phyloP scores from a whole-genome alignment of 2,329 filamentous ascomycete genomes.

The Xylariaceae sp. region DNA sequence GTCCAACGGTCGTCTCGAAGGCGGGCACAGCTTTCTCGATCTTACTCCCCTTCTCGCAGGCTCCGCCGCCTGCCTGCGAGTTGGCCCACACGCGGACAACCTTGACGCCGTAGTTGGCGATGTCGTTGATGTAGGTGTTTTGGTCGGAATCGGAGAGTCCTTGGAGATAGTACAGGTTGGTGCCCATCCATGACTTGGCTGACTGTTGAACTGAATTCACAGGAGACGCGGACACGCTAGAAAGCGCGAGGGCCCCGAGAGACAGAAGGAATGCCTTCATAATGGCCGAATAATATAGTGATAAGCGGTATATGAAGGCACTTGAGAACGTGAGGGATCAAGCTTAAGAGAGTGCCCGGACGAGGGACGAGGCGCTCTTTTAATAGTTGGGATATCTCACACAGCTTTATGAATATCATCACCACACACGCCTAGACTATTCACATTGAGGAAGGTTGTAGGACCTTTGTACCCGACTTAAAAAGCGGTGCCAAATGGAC shows the following conservation, averaged over 20 bases:
- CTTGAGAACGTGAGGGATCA: no score
- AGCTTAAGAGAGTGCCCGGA: no score
- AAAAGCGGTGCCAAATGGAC: no score
- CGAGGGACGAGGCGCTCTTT: no score
- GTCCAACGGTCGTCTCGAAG: slow-evolving; percentile 36
- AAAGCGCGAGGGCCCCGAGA: neutral
- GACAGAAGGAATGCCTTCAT: neutral
- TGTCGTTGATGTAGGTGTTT: slow-evolving; percentile 34
- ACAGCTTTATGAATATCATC: no score
- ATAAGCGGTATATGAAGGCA: no score
- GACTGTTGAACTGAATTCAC: neutral
- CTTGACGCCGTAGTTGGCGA: slow-evolving; percentile 38
- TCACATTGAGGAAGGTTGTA: no score
- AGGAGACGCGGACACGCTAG: neutral
- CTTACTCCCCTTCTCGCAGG: slow-evolving; percentile 40
- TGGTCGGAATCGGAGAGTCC: slow-evolving; percentile 37
- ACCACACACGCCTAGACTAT: no score
- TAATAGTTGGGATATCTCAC: no score
- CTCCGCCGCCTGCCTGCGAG: slow-evolving; percentile 20
- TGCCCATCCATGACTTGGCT: slow-evolving; percentile 35
- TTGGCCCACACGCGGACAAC: slow-evolving; percentile 42
- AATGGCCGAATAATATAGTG: no score
- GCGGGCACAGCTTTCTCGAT: slow-evolving; percentile 23
- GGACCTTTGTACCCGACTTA: no score
- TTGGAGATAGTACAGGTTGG: slow-evolving; percentile 41